These are phyloP conservation scores for Cryphonectria carpinicola DNA, from an alignment of 2,329 filamentous ascomycete genomes.

Conservation along the genomic window DNA sequence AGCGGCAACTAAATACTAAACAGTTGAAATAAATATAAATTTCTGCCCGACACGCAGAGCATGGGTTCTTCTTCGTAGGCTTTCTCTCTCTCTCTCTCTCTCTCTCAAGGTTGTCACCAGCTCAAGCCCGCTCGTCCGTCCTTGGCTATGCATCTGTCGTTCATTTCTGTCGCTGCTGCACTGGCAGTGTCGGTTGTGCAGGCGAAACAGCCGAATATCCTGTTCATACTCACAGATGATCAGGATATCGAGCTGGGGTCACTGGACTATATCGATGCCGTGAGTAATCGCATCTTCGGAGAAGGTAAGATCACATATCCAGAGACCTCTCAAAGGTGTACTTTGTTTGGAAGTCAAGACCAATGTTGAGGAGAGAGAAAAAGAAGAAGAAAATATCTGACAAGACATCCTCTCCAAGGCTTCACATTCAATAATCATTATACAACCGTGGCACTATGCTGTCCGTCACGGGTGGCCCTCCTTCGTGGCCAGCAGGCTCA, in stretches of 20 bases:
- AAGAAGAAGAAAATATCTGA: background rate
- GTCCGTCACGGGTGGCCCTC: conserved; percentile 63
- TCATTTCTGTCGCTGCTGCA: conserved; percentile 22
- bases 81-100: too few species aligned
- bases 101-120: background rate
- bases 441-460: conserved; percentile 65
- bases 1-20: background rate
- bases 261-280: conserved; percentile 19
- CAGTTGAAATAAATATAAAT: background rate
- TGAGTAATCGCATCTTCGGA: conserved; percentile 21
- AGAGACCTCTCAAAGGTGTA: background rate
- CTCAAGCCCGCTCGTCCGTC: background rate
- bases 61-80: background rate
- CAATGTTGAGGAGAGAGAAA: too few species aligned
- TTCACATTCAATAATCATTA: conserved; percentile 53
- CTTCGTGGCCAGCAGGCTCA: conserved; percentile 66
- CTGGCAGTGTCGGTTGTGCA: conserved; percentile 23
- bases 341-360: background rate
- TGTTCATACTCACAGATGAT: conserved; percentile 28
- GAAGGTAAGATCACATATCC: conserved; percentile 15
- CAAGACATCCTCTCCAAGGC: background rate
- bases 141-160: conserved; percentile 23
- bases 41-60: background rate
- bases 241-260: conserved; percentile 29
- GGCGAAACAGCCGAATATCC: conserved; percentile 28